Evolutionary conservation across 2,329 filamentous ascomycete genomes (phyloP), one percentile per base, ranked within the genome.

Genomic region (Hymenotorrendiella dingleyae): DNA sequence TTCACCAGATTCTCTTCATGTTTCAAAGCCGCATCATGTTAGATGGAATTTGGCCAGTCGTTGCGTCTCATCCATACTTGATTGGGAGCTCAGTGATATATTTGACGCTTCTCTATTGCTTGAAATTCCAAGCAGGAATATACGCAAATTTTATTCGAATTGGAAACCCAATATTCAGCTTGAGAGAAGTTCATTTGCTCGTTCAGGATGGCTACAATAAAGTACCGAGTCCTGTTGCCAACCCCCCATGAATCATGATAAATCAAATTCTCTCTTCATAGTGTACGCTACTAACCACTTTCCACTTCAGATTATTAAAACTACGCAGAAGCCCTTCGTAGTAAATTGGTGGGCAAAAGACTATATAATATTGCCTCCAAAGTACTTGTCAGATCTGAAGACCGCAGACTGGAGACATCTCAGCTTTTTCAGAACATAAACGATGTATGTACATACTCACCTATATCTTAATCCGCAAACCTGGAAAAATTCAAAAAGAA

Each of bases 261-360:
- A n/a, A n/a, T n/a, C n/a, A n/a, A n/a, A n/a, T n/a, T n/a, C n/a
- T n/a, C n/a, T n/a, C n/a, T n/a, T n/a, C n/a, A n/a, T n/a, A n/a
- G n/a, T n/a, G n/a, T n/a, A n/a, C n/a, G n/a, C n/a, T n/a, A n/a
- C n/a, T n/a, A n/a, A n/a, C n/a, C n/a, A n/a, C n/a, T n/a, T n/a
- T n/a, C n/a, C n/a, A 32, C 6, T 35, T n/a, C 6, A 35, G 32
- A 10, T 21, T n/a, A 17, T 22, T 20, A 10, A 22, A n/a, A 16
- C 5, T 11, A 17, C 16, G 6, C 16, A 35, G 6, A n/a, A 23
- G 10, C 17, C 27, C 4, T 40, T 40, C 14, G 20, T 19, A 11
- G 20, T 40, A 20, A 28, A 11, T 8, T 40, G 37, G 37, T 40
- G 27, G 37, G n/a, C 37, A 12, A 20, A 23, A 6, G 37, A 40